Evolutionary conservation across 345 rosid species (phyloP), one percentile per base, ranked within the genome.

Genomic region (Adansonia digitata): DNA sequence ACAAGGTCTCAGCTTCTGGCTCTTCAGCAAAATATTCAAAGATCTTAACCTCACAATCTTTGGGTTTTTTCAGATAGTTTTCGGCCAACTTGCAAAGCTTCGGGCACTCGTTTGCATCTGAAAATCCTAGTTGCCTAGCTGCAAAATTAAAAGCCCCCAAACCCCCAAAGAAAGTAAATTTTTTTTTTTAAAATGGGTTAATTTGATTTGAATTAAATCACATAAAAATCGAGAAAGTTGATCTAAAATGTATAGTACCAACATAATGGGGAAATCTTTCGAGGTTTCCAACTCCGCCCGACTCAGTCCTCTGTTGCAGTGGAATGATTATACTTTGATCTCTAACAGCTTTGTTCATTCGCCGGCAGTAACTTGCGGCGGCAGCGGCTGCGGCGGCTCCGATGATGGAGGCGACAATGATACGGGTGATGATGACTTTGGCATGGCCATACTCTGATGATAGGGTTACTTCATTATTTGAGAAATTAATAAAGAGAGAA

Each of bases 41-140:
- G 3, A 93, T 77, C 60, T 79, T 84, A 68, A 81, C 90, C 73
- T 90, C 97, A 48, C 85, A 82, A 53, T 91, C 89, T 61, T 91
- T 77, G 35, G 87, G 74, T 77, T 84, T 85, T 75, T 74, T 76
- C 75, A 95, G 48, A 77, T 93, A 88, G 43, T 81, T 93, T 24
- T 85, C 49, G 17, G 92, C 99, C 48, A 93, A 77, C 77, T 84
- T 88, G 86, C 91, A 84, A 6, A 95, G 86, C 64, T 81, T 85
- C 5, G 94, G 94, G 42, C 90, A 90, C 76, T 89, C 91, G 63
- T 79, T 81, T 79, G 85, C 86, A 73, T 95, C 97, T 46, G 57
- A 81, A 55, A 93, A 87, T 55, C 98, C 97, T 84, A 95, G 63
- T 74, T 95, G 99, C 70, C 99, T 84, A 6, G 92, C 98, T 94